Evolutionary conservation across 2,329 filamentous ascomycete genomes (phyloP).

Genomic region (Zymoseptoria ardabiliae): DNA sequence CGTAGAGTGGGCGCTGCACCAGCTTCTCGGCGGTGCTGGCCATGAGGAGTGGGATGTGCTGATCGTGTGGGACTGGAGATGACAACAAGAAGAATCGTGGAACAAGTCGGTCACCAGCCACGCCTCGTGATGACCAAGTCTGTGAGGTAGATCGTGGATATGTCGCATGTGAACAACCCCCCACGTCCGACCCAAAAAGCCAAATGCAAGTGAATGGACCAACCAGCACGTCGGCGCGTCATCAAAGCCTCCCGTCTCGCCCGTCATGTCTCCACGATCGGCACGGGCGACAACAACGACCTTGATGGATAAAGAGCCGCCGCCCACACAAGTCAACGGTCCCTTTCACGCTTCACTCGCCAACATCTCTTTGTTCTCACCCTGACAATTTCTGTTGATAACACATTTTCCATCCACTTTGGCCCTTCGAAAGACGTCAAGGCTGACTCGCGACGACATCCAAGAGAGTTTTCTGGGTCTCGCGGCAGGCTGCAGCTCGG

Average conservation of each 20-base stretch:
- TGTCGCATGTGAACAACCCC: background rate
- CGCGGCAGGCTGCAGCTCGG: background rate
- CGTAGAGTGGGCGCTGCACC: slow-evolving; percentile 45
- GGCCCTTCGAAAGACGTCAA: background rate
- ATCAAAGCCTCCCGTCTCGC: too few species aligned
- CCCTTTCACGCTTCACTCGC: slow-evolving; percentile 1
- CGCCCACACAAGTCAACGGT: background rate
- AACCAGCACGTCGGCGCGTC: background rate
- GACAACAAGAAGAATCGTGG: background rate
- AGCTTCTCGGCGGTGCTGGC: slow-evolving; percentile 28
- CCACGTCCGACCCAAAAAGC: background rate
- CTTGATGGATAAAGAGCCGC: background rate
- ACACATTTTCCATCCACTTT: background rate
- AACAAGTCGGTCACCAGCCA: slow-evolving; percentile 2
- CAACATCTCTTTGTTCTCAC: background rate
- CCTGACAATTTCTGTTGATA: background rate
- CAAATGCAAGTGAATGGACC: background rate
- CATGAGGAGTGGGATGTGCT: slow-evolving; percentile 16
- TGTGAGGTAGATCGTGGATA: background rate
- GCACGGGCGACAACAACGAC: background rate
- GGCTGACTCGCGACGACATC: background rate
- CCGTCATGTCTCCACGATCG: background rate
- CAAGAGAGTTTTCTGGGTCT: background rate
- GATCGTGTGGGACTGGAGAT: background rate
- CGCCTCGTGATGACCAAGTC: background rate